phyloP scores from a whole-genome alignment of 257 asterid genomes.

The Henckelia pumila region DNA sequence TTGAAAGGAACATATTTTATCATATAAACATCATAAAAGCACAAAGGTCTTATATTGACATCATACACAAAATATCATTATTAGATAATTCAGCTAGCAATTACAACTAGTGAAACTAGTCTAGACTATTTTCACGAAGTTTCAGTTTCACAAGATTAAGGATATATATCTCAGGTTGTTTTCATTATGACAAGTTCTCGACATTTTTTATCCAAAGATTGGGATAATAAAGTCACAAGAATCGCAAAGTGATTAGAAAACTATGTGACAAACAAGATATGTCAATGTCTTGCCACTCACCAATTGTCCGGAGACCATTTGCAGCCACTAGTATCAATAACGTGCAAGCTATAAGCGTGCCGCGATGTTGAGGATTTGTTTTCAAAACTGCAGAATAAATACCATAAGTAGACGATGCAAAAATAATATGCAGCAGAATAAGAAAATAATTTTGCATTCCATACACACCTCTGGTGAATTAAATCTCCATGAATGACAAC shows the following conservation, averaged over 20 bases:
- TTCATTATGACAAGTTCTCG: not conserved
- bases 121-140: not conserved
- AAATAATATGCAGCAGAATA: not conserved
- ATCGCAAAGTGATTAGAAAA: not conserved
- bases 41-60: too few species aligned
- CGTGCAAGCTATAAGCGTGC: constrained; percentile 88
- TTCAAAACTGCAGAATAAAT: constrained; percentile 59
- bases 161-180: not conserved
- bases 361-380: constrained; percentile 72
- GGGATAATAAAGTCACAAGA: not conserved
- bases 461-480: constrained; percentile 65
- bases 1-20: too few species aligned
- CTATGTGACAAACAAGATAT: not conserved
- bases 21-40: too few species aligned
- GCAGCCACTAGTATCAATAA: constrained; percentile 84
- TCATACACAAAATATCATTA: too few species aligned
- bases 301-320: constrained; percentile 87
- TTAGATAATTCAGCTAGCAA: too few species aligned
- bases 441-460: not conserved
- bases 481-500: constrained; percentile 80
- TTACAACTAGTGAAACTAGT: too few species aligned
- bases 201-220: too few species aligned
- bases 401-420: not conserved
- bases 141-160: not conserved
- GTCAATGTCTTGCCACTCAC: constrained; percentile 36